Evolutionary conservation across 164 flowering plant genomes (phyloP), one percentile per base, ranked within the genome.

Genomic region (Platanus orientalis): DNA sequence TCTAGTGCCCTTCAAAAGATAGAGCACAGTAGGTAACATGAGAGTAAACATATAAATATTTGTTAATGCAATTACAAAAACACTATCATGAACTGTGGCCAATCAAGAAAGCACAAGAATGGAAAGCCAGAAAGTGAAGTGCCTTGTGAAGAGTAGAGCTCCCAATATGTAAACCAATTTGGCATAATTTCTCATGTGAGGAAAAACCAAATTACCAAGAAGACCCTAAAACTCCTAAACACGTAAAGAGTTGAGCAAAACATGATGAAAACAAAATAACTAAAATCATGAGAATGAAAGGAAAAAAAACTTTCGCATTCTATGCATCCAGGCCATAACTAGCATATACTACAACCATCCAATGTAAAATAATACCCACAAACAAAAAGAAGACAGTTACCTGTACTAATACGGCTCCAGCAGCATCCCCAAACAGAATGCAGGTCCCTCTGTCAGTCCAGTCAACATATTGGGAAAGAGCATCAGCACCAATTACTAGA

Each of bases 381-480:
- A 14, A 45, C 19, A 45, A 45, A 17, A 42, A 42, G n/a, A 29
- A 40, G 27, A 11, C 12, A 20, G 28, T 34, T 76, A 90, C 98
- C 95, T 89, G 98, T 11, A 93, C 77, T 56, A 93, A 26, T 5
- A 89, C 86, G 45, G 97, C 98, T 76, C 98, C 98, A 58, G 97
- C 98, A 67, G 96, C 98, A 83, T 93, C 98, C 54, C 98, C 97
- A 67, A 93, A 93, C 61, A 93, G 86, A 66, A 93, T 93, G 66
- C 98, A 93, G 14, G 92, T 79, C 57, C 88, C 89, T 79, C 98
- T 83, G 60, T 93, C 97, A 13, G 87, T 81, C 98, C 98, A 93
- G 68, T 93, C 97, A 69, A 88, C 92, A 69, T 77, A 86, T 17
- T 92, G 88, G 30, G 97, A 91, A 62, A 94, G 84, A 59, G 87